A percentile compares a stretch with the other conserved stretches of the same genome.
Evolutionary conservation across 1,284 basidiomycete genomes (phyloP).

Genomic region (Moesziomyces antarcticus): DNA sequence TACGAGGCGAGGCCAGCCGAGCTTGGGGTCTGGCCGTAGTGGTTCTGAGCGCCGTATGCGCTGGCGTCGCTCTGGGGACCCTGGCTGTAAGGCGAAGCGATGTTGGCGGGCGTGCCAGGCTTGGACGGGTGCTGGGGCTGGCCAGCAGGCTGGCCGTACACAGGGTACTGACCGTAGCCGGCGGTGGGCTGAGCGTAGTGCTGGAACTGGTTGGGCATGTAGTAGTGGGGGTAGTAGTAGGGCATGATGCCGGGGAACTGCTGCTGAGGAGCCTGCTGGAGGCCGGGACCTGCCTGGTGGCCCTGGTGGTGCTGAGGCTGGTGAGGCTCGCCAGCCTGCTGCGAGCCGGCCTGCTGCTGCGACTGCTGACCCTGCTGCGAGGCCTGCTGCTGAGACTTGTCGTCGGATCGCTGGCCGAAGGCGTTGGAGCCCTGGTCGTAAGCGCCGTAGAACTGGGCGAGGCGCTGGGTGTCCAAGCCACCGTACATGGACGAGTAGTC

Average conservation of each 20-base stretch:
- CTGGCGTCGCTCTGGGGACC: constrained; percentile 44
- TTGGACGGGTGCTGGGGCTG: constrained; percentile 62
- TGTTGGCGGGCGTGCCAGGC: constrained; percentile 59
- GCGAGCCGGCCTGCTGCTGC: constrained; percentile 36
- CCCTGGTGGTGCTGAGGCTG: constrained; percentile 41
- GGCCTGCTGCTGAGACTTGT: constrained; percentile 43
- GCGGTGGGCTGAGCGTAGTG: constrained; percentile 66
- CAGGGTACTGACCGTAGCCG: constrained; percentile 67
- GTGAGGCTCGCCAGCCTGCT: constrained; percentile 35
- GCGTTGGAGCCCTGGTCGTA: constrained; percentile 58
- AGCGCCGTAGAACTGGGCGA: constrained; percentile 59
- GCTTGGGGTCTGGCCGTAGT: constrained; percentile 53
- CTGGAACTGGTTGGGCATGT: constrained; percentile 68
- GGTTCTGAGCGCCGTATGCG: constrained; percentile 56
- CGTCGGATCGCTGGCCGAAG: constrained; percentile 49
- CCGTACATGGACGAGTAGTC: constrained; percentile 62
- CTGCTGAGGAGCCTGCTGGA: constrained; percentile 58
- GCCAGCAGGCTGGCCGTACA: constrained; percentile 60
- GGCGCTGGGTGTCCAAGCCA: constrained; percentile 60
- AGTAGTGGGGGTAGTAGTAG: constrained; percentile 68
- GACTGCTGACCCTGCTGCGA: constrained; percentile 37
- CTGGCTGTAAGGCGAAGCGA: constrained; percentile 62
- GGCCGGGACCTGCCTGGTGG: constrained; percentile 48
- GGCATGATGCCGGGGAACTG: constrained; percentile 66
- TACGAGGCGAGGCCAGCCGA: constrained; percentile 47